Evolutionary conservation across 2,329 filamentous ascomycete genomes (phyloP).

Genomic region (Fonsecaea monophora): DNA sequence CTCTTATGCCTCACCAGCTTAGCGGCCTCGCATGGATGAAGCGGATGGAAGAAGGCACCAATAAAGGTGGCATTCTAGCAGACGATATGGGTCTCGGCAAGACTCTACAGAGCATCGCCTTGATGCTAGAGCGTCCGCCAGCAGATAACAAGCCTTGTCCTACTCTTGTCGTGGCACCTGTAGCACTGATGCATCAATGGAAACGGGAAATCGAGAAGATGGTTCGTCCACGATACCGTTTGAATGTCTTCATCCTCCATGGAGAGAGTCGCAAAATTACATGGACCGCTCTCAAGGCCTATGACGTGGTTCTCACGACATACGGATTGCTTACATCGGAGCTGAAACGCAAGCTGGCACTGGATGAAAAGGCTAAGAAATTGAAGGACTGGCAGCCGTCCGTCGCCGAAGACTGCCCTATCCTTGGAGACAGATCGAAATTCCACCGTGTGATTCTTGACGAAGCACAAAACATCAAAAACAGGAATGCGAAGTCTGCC

Average conservation of each 20-base stretch:
- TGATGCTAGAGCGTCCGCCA: slow-evolving; percentile 74
- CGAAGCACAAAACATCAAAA: slow-evolving; percentile 83
- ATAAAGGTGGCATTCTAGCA: slow-evolving; percentile 77
- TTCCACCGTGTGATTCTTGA: slow-evolving; percentile 79
- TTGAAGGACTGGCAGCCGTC: slow-evolving; percentile 50
- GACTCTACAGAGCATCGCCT: slow-evolving; percentile 79
- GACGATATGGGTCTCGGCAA: slow-evolving; percentile 87
- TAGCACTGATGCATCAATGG: slow-evolving; percentile 84
- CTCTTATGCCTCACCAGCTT: slow-evolving; percentile 82
- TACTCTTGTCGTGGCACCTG: slow-evolving; percentile 81
- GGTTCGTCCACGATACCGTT: slow-evolving; percentile 62
- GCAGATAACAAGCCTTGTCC: slow-evolving; percentile 67
- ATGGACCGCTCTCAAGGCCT: slow-evolving; percentile 67
- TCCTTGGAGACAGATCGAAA: slow-evolving; percentile 65
- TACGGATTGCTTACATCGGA: slow-evolving; percentile 75
- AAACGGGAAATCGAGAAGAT: slow-evolving; percentile 77
- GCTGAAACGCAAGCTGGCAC: slow-evolving; percentile 64
- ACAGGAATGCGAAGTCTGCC: slow-evolving; percentile 67
- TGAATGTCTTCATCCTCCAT: slow-evolving; percentile 75
- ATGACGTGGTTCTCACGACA: slow-evolving; percentile 79
- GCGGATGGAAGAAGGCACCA: slow-evolving; percentile 71
- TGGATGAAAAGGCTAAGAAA: slow-evolving; percentile 58
- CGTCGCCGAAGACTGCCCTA: slow-evolving; percentile 54
- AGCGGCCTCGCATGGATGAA: slow-evolving; percentile 79
- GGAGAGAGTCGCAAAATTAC: slow-evolving; percentile 62